Evolutionary conservation across 441 rosid species (phyloP).

Genomic region (Erodium moschatum): DNA sequence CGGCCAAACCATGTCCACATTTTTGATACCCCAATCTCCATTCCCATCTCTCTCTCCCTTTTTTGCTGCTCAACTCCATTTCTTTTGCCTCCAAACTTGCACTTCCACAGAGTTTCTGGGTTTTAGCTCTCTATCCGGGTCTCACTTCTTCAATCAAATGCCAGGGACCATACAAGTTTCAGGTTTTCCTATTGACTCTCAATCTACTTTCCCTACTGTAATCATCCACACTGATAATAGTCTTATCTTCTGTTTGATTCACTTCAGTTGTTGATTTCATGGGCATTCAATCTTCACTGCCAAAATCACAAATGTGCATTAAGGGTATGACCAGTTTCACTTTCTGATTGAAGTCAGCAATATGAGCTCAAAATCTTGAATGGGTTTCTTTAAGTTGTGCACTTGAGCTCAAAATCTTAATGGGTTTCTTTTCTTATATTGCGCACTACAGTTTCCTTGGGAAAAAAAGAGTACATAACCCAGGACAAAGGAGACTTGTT

Average conservation of each 20-base stretch:
- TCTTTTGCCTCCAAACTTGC: neutral
- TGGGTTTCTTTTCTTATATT: constrained; percentile 7
- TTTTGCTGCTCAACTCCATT: constrained; percentile 12
- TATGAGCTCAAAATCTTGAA: constrained; percentile 7
- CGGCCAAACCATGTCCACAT: constrained; percentile 35
- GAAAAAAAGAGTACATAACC: constrained; percentile 54
- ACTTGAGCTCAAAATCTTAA: constrained; percentile 5
- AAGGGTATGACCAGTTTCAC: constrained; percentile 40
- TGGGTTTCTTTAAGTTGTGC: neutral
- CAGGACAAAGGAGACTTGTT: constrained; percentile 60
- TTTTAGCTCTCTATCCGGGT: neutral
- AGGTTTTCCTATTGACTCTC: constrained; percentile 37
- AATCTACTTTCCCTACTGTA: too few species aligned
- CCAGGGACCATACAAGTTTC: constrained; percentile 90
- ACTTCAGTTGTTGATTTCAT: constrained; percentile 51
- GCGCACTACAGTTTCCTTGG: constrained; percentile 62
- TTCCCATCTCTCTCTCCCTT: constrained; percentile 22
- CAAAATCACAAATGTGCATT: constrained; percentile 38
- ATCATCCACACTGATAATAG: too few species aligned
- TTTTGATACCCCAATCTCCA: constrained; percentile 8
- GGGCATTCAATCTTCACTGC: constrained; percentile 41
- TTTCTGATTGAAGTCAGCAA: neutral
- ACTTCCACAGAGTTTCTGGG: neutral
- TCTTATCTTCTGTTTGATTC: constrained; percentile 15
- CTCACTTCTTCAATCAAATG: constrained; percentile 32